phyloP scores from a whole-genome alignment of 2,329 filamentous ascomycete species.

The Trichoderma sp. region DNA sequence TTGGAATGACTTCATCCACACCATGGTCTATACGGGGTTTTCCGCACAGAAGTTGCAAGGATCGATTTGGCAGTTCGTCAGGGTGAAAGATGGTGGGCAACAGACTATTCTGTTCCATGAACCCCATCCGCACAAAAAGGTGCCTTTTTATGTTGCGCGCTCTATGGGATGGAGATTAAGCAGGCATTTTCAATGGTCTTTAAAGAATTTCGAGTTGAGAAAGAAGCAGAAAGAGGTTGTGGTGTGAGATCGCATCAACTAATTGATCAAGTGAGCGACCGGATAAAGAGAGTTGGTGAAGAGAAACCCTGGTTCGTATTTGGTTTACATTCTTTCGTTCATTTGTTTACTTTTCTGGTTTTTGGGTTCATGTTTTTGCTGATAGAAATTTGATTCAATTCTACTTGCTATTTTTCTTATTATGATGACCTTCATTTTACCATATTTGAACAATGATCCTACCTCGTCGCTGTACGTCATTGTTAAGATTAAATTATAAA shows the following conservation, averaged over 20 bases:
- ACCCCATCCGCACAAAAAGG: constrained; percentile 53
- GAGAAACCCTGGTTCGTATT: neutral
- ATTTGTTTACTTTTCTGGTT: neutral
- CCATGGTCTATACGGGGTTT: constrained; percentile 51
- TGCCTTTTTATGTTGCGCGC: constrained; percentile 46
- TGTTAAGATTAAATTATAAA: no score
- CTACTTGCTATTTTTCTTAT: no score
- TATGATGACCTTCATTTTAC: no score
- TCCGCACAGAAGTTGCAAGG: constrained; percentile 55
- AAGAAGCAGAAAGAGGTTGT: neutral
- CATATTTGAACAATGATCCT: no score
- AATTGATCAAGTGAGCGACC: neutral
- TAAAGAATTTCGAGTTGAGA: constrained; percentile 40
- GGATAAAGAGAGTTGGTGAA: neutral
- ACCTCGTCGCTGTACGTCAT: no score
- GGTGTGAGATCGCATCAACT: neutral
- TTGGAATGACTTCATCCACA: constrained; percentile 54
- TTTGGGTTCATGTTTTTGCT: neutral
- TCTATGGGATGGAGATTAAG: constrained; percentile 47
- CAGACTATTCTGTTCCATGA: constrained; percentile 59
- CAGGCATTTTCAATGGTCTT: constrained; percentile 50
- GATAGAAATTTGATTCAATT: no score
- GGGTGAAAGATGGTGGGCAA: constrained; percentile 38
- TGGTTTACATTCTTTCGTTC: neutral
- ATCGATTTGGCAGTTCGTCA: constrained; percentile 58